Evolutionary conservation across 1,139 yeast genomes (phyloP).

Genomic region (Saccharomyces uvarum): DNA sequence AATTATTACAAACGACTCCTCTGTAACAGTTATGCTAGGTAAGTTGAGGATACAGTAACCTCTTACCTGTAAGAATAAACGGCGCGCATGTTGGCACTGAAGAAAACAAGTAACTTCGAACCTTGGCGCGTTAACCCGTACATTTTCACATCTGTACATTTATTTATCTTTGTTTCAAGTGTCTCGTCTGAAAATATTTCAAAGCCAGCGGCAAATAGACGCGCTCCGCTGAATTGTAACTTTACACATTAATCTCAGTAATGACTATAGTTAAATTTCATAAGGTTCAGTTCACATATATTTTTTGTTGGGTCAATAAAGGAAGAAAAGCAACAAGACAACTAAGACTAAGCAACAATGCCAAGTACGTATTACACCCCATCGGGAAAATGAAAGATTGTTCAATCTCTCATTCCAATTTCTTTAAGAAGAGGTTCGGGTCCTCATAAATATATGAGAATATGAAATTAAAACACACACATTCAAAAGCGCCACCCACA

Average conservation of each 20-base stretch:
- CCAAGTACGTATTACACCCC: slow-evolving; percentile 17
- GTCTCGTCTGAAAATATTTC: neutral
- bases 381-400: slow-evolving; percentile 7
- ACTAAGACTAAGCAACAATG: slow-evolving; percentile 13
- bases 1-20: too few species aligned
- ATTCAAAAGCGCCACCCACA: neutral
- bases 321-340: slow-evolving; percentile 2
- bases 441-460: slow-evolving; percentile 12
- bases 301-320: neutral
- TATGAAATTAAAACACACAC: neutral
- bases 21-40: too few species aligned
- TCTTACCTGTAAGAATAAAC: too few species aligned
- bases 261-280: neutral
- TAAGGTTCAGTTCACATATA: neutral
- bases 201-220: neutral
- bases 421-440: slow-evolving; percentile 37
- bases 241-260: neutral
- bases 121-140: neutral
- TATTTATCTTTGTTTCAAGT: neutral
- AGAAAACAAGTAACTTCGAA: neutral
- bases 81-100: too few species aligned
- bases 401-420: slow-evolving; percentile 59
- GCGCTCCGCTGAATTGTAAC: neutral
- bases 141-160: neutral
- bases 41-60: too few species aligned